These are phyloP conservation scores for Rhodamnia rubescens DNA, from an alignment of 345 rosid genomes.

Conservation along the genomic window DNA sequence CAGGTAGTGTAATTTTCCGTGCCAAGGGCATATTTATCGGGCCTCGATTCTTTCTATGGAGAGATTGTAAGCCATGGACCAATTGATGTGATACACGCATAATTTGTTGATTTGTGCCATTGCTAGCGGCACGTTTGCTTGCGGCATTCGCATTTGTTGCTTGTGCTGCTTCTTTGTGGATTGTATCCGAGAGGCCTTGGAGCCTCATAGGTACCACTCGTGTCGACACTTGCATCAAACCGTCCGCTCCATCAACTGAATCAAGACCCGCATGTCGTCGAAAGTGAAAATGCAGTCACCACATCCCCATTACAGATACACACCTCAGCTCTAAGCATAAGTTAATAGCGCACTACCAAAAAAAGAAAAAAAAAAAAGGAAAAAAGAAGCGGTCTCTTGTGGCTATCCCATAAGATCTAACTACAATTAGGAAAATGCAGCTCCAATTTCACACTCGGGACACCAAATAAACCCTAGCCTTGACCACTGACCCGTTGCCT, in stretches of 20 bases:
- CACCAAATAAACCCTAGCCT: slow-evolving; percentile 73
- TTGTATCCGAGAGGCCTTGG: neutral
- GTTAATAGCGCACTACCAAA: neutral
- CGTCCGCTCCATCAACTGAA: neutral
- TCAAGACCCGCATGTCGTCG: neutral
- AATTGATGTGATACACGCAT: neutral
- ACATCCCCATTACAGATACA: neutral
- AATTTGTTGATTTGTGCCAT: neutral
- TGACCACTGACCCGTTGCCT: slow-evolving; percentile 62
- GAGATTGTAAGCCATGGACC: neutral
- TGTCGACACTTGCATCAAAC: neutral
- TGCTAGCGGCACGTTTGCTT: neutral
- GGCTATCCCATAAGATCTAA: neutral
- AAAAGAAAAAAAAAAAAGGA: neutral
- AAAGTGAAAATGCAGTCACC: neutral
- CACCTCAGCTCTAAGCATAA: neutral
- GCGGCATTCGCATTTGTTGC: neutral
- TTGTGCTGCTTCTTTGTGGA: neutral
- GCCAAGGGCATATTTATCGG: neutral
- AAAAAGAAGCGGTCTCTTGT: neutral
- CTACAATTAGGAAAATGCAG: neutral
- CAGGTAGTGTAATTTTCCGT: too few relatives aligned
- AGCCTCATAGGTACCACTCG: neutral
- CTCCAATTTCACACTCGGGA: slow-evolving; percentile 21
- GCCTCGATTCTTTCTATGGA: neutral